These are phyloP conservation scores for Hibiscus mutabilis DNA, from an alignment of 345 rosid species.

Conservation along the genomic window DNA sequence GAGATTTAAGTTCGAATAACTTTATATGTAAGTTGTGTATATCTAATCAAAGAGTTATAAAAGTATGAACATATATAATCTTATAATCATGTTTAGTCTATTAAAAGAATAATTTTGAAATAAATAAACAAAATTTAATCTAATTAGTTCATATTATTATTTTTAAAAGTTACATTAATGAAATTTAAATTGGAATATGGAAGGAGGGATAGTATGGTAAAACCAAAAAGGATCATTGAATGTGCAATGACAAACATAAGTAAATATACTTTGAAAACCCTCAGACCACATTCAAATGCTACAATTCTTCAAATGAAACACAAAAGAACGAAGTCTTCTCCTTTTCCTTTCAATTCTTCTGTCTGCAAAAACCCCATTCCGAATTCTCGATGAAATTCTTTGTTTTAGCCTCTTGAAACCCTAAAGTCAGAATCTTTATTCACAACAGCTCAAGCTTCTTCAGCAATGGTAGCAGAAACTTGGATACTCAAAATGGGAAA, in stretches of 20 bases:
- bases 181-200: too few relatives aligned
- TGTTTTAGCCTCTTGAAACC: slow-evolving; percentile 7
- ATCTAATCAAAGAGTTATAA: too few relatives aligned
- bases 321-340: not conserved
- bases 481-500: slow-evolving; percentile 92
- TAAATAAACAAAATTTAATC: too few relatives aligned
- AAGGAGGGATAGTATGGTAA: too few relatives aligned
- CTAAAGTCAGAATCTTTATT: not conserved
- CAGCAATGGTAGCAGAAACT: slow-evolving; percentile 89
- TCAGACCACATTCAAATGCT: not conserved
- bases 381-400: not conserved
- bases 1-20: too few relatives aligned
- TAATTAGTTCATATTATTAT: too few relatives aligned
- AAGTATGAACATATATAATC: too few relatives aligned
- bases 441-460: not conserved
- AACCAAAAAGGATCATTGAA: not conserved
- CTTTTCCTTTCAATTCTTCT: not conserved
- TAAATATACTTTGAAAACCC: not conserved
- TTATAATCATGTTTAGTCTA: too few relatives aligned
- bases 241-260: not conserved
- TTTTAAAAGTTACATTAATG: too few relatives aligned
- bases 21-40: too few relatives aligned
- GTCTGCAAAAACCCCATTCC: not conserved
- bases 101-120: too few relatives aligned
- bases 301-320: not conserved